Conservation (phyloP, 179 eudicot species). For the Amaranthus tricolor region DNA sequence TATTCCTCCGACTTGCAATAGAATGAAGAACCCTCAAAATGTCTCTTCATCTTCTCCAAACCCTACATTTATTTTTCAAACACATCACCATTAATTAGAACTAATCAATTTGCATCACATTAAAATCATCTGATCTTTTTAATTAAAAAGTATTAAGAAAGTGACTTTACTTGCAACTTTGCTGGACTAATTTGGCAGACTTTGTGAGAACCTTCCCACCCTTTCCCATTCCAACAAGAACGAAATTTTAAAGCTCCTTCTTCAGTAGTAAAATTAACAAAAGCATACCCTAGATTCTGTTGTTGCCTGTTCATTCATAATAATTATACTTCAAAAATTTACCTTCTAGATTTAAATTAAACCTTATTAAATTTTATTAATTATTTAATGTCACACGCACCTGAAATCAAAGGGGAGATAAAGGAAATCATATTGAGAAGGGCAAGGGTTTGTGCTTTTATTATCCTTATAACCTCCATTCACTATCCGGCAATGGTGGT, state of each 20-base stretch:
- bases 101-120: background rate
- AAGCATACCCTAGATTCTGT: conserved; percentile 32
- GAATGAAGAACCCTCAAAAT: conserved; percentile 19
- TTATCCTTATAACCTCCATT: background rate
- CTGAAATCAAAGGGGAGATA: conserved; percentile 31
- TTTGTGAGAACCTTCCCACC: conserved; percentile 16
- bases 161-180: conserved; percentile 15
- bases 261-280: conserved; percentile 26
- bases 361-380: too few relatives aligned
- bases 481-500: conserved; percentile 21
- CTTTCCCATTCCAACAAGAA: conserved; percentile 21
- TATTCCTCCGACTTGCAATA: conserved; percentile 11
- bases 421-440: conserved; percentile 22
- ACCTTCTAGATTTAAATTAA: too few relatives aligned
- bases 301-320: background rate
- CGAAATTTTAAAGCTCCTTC: conserved; percentile 20
- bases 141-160: background rate
- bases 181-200: conserved; percentile 22
- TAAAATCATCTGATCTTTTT: background rate
- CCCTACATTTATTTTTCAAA: conserved; percentile 19
- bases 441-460: background rate
- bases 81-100: background rate
- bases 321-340: too few relatives aligned
- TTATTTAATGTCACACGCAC: conserved; percentile 5
- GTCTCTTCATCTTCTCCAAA: conserved; percentile 2